phyloP scores from a whole-genome alignment of 2,329 filamentous ascomycete genomes.

The Metarhizium sp. region DNA sequence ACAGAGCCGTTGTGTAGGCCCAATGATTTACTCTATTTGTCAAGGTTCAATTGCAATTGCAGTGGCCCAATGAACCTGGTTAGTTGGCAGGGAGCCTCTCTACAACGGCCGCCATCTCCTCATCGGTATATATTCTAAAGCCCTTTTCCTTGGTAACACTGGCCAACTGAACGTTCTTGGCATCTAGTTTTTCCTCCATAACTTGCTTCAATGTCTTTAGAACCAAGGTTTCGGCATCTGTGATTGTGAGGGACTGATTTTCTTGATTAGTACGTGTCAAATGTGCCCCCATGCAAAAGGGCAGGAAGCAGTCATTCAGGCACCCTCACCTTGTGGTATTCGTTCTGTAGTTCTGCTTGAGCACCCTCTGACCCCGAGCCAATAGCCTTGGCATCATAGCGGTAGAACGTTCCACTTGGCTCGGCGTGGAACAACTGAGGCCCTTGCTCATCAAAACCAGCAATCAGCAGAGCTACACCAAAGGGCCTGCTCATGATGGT shows the following conservation, averaged over 20 bases:
- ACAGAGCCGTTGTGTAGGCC: background rate
- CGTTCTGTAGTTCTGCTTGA: constrained; percentile 95
- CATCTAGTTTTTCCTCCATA: constrained; percentile 99
- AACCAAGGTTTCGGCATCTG: constrained; percentile 88
- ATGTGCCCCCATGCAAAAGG: background rate
- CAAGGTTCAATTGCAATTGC: constrained; percentile 5
- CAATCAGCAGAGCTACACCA: constrained; percentile 91
- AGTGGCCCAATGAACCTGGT: constrained; percentile 5
- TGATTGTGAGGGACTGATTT: constrained; percentile 69
- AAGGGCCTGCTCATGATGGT: constrained; percentile 98
- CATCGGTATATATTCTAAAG: constrained; percentile 97
- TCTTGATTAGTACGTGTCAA: constrained; percentile 3
- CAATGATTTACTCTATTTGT: constrained; percentile 7
- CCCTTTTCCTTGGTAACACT: constrained; percentile 97
- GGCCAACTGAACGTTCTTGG: constrained; percentile 96
- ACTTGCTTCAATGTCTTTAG: constrained; percentile 99
- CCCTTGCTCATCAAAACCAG: constrained; percentile 93
- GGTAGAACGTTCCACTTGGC: constrained; percentile 96
- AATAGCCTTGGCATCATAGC: constrained; percentile 98
- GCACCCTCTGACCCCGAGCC: constrained; percentile 95
- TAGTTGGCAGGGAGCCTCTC: constrained; percentile 66
- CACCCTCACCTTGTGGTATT: constrained; percentile 77
- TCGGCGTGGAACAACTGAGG: constrained; percentile 97
- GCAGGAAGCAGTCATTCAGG: background rate
- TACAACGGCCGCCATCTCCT: constrained; percentile 92